These are phyloP conservation scores for Oleoguttula mirabilis DNA, from an alignment of 495 filamentous ascomycete genomes.

Conservation along the genomic window DNA sequence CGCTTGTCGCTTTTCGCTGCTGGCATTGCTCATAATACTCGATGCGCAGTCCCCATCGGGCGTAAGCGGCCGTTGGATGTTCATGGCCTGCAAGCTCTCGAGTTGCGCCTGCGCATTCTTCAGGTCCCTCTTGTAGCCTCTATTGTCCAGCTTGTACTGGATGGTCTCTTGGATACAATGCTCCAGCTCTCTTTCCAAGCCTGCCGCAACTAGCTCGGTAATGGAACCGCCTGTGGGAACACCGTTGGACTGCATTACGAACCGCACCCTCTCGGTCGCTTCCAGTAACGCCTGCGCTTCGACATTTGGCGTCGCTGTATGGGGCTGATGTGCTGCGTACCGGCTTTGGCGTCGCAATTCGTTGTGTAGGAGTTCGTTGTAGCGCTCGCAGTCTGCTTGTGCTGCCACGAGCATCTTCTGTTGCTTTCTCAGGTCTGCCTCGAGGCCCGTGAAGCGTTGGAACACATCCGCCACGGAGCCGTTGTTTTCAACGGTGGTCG, in stretches of 20 bases:
- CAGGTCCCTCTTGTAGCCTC: conserved; percentile 19
- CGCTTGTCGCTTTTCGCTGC: neutral
- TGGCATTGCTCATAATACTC: neutral
- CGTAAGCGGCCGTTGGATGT: conserved; percentile 3
- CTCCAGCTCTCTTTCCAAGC: conserved; percentile 12
- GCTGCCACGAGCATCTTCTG: conserved; percentile 4
- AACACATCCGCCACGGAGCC: too few species aligned
- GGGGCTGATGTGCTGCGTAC: too few species aligned
- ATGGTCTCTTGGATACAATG: conserved; percentile 18
- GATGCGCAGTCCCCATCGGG: conserved; percentile 6
- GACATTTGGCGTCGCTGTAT: too few species aligned
- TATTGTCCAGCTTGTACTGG: conserved; percentile 20
- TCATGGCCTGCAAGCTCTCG: conserved; percentile 2
- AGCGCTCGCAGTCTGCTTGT: conserved; percentile 8
- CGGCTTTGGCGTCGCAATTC: conserved; percentile 10
- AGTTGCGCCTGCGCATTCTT: conserved; percentile 13
- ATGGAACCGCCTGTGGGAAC: too few species aligned
- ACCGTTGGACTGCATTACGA: too few species aligned
- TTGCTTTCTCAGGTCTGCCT: neutral
- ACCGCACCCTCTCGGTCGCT: too few species aligned
- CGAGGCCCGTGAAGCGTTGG: too few species aligned
- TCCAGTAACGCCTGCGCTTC: too few species aligned
- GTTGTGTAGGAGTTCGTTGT: conserved; percentile 10
- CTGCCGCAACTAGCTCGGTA: too few species aligned
- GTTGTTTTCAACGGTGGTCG: too few species aligned